Base-by-base conservation (phyloP, 805 yeast genomes). In the Metschnikowia corniflorae region DNA sequence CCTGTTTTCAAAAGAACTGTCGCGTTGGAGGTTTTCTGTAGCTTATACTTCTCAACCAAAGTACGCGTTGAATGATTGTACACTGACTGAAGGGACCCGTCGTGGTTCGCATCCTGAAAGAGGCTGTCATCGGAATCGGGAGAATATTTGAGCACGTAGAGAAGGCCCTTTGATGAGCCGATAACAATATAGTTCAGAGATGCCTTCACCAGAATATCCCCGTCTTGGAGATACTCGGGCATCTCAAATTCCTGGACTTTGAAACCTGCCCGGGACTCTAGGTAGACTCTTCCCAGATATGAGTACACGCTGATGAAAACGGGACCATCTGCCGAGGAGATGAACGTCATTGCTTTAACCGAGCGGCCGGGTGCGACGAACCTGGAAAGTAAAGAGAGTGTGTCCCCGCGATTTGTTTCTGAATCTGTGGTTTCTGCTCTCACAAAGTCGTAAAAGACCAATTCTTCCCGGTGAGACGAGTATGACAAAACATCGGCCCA, bases 1-100 rank as follows among this genome's bases (percentile, higher is more conserved):
- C 65, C 58, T 1, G 71, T 63, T 32, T 56, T 53, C 19, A 66
- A 42, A 6, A 60, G 23, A 5, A 62, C 19, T 2, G 33, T 26
- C 13, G 26, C 16, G 31, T 16, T 26, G 13, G 33, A 13, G 26
- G 29, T 12, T n/a, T 35, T 39, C 10, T 25, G 21, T 20, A 43
- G 31, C 10, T 22, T 30, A n/a, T 35, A 29, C 15, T 37, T 33
- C 7, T 28, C 34, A 6, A 36, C 18, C 7, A 44, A 35, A 3
- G 47, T 43, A 12, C 31, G 33, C 4, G 44, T 34, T 26, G 39
- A 38, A 29, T 38, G 43, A 26, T 22, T 33, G 18, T 24, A 29
- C 12, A 36, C 26, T 7, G 31, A 51, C 55, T 5, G 50, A 48
- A 26, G 57, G 53, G 5, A 36, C 10, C 12, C 56, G 24, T 27